Conservation (phyloP, 169 alveolate genomes). For the Besnoitia besnoiti region DNA sequence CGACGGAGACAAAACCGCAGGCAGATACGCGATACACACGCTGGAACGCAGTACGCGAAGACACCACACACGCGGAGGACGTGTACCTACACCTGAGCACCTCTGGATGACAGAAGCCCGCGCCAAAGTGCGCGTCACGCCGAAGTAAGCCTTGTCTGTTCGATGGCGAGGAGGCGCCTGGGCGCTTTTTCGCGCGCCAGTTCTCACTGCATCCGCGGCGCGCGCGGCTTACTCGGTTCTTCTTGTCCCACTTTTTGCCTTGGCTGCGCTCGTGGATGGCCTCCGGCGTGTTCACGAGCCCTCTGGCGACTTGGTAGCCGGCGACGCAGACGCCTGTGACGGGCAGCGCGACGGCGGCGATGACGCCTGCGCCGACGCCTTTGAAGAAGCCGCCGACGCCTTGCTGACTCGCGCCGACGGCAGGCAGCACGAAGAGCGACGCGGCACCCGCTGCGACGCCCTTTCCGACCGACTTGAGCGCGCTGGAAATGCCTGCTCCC, state of each 20-base stretch:
- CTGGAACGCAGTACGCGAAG: too few species aligned
- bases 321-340: slow-evolving; percentile 89
- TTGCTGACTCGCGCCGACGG: slow-evolving; percentile 86
- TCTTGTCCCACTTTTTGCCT: slow-evolving; percentile 90
- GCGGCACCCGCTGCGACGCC: slow-evolving; percentile 90
- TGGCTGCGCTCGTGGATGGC: slow-evolving; percentile 83
- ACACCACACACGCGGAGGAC: too few species aligned
- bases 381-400: slow-evolving; percentile 90
- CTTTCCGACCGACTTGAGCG: slow-evolving; percentile 87
- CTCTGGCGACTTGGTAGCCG: slow-evolving; percentile 88
- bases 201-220: too few species aligned
- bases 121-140: too few species aligned
- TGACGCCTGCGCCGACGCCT: slow-evolving; percentile 89
- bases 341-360: slow-evolving; percentile 88
- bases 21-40: too few species aligned
- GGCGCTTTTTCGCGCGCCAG: too few species aligned
- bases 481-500: slow-evolving; percentile 86
- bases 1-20: background rate
- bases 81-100: too few species aligned
- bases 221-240: slow-evolving; percentile 77
- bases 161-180: too few species aligned
- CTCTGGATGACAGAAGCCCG: too few species aligned
- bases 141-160: too few species aligned
- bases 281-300: slow-evolving; percentile 88
- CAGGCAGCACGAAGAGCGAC: slow-evolving; percentile 87